Percentiles rank a stretch among this genome's conserved stretches.
Evolutionary conservation across 2,329 filamentous ascomycete species (phyloP).

Genomic region (Monascus ruber): DNA sequence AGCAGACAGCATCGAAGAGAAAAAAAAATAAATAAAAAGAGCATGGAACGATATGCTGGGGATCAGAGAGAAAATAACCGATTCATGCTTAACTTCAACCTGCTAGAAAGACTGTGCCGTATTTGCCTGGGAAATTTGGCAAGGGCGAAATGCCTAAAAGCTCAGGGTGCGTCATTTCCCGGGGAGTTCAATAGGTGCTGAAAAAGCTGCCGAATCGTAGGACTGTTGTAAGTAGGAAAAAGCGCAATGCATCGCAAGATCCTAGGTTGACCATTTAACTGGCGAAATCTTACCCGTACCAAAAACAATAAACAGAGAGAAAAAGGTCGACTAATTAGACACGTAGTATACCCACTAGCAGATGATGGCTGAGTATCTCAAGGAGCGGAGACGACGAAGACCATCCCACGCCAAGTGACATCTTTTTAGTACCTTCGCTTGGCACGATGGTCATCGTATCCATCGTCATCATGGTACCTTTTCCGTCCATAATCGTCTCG

Average conservation of each 20-base stretch:
- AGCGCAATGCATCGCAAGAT: not conserved
- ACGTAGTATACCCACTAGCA: constrained; percentile 34
- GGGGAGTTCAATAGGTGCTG: too few relatives aligned
- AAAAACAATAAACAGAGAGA: constrained; percentile 14
- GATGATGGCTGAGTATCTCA: constrained; percentile 18
- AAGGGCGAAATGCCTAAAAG: too few relatives aligned
- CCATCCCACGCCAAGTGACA: too few relatives aligned
- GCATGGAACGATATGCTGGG: constrained; percentile 12
- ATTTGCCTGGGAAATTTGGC: too few relatives aligned
- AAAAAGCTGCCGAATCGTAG: too few relatives aligned
- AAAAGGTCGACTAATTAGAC: constrained; percentile 1
- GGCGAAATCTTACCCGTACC: constrained; percentile 25
- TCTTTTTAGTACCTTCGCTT: constrained; percentile 46
- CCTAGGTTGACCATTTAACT: constrained; percentile 16
- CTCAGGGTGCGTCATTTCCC: not conserved
- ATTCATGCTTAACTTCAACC: too few relatives aligned
- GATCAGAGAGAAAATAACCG: constrained; percentile 1
- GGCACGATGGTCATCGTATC: constrained; percentile 62
- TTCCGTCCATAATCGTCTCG: constrained; percentile 49
- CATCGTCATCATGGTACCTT: constrained; percentile 64
- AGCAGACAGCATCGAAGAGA: constrained; percentile 1
- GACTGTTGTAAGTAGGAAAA: constrained; percentile 11
- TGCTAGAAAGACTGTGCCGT: too few relatives aligned
- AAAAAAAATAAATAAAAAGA: constrained; percentile 7
- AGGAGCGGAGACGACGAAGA: constrained; percentile 1